Percentiles rank a stretch among this genome's conserved stretches.
phyloP scores from a whole-genome alignment of 805 yeast species.

The Tetrapisispora namnaoensis region DNA sequence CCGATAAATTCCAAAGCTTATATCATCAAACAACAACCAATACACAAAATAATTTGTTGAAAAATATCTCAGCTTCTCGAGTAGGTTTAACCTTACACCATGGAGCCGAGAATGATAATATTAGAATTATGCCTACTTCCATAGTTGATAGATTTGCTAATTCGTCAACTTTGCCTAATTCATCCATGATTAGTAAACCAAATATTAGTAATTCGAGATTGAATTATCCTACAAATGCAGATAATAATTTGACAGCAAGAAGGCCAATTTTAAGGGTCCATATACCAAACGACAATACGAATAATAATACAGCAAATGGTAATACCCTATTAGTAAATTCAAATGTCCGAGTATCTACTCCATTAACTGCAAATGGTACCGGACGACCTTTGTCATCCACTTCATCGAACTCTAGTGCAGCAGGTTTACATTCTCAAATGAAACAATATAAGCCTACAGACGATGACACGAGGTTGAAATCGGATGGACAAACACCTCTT shows the following conservation, averaged over 20 bases:
- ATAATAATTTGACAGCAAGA: conserved; percentile 5
- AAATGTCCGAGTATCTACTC: not conserved
- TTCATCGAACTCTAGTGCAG: not conserved
- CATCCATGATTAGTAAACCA: not conserved
- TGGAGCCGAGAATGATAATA: conserved; percentile 1
- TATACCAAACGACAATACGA: conserved; percentile 36
- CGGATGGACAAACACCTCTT: not conserved
- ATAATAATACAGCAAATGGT: not conserved
- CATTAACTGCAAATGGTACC: not conserved
- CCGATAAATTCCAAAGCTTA: conserved; percentile 2
- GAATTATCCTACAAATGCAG: not conserved
- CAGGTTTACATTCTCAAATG: not conserved
- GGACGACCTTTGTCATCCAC: not conserved
- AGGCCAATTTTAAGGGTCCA: conserved; percentile 57
- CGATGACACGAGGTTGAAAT: not conserved
- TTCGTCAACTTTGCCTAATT: not conserved
- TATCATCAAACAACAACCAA: conserved; percentile 1
- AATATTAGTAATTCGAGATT: not conserved
- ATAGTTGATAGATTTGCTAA: not conserved
- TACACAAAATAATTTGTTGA: not conserved
- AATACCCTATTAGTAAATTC: not conserved
- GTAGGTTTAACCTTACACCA: not conserved
- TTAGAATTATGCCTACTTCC: not conserved
- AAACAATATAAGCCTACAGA: not conserved
- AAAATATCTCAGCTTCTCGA: not conserved